Evolutionary conservation across 2,329 filamentous ascomycete species (phyloP), one percentile per base, ranked within the genome.

Genomic region (Neodidymelliopsis sp.): DNA sequence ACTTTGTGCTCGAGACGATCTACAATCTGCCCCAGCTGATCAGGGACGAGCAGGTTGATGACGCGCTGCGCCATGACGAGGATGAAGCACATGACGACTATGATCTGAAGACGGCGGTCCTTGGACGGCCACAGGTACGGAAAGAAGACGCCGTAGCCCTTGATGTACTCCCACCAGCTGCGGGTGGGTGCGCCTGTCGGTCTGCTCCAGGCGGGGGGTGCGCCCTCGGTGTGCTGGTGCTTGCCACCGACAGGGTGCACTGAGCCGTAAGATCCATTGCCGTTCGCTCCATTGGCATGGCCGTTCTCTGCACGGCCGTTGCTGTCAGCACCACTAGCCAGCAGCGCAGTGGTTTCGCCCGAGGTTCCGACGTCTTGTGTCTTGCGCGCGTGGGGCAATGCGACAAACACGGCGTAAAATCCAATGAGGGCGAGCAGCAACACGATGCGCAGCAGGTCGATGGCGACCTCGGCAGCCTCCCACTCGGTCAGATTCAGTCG

Each of bases 81-180:
- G 25, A 84, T 41, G 66, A 97, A 92, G 74, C 94, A 97, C 36
- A 91, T 64, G 15, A 95, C 71, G 15, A 97, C 91, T 44, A 92
- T 82, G 18, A 91, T 58, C 75, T 97, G 88, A 45, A 99, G 79
- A 56, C 79, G 82, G 27, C 80, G 76, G 39, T 90, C 86, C 66
- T 93, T 93, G 64, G 86, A 88, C 0, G 94, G 94, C 94, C 94
- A 99, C 49, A 97, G 84, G 69, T 97, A 99, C 0, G 92, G 93
- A 70, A 97, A 95, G 75, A 99, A 96, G 40, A 97, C 80, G 10
- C 88, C 89, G 73, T 97, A 99, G 34, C 93, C 91, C 56, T 88
- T 86, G 53, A 97, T 78, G 71, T 99, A 99, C 69, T 97, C 92
- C 85, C 89, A 96, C 94, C 94, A 99, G 41, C 87, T 94, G 60